Conservation (phyloP, 352 stramenopile genomes). For the Phytophthora sojae region DNA sequence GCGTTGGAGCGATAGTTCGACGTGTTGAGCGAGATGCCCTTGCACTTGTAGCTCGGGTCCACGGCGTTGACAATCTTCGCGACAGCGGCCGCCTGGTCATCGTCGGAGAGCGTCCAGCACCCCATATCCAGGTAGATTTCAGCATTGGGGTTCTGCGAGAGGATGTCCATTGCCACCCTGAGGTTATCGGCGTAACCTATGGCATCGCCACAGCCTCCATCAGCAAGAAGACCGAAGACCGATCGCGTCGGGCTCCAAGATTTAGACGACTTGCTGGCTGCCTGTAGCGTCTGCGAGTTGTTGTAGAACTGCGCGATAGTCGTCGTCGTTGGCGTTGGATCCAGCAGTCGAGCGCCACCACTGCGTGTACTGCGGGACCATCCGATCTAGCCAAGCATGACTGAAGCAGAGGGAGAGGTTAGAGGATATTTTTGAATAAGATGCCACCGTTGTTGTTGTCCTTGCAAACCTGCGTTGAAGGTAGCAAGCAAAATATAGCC, state of each 20-base stretch:
- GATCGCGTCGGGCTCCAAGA: constrained; percentile 69
- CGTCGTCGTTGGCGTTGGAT: constrained; percentile 39
- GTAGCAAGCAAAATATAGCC: neutral
- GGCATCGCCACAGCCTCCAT: constrained; percentile 43
- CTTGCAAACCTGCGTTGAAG: neutral
- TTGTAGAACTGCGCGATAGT: constrained; percentile 55
- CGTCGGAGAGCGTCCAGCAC: constrained; percentile 56
- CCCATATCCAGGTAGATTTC: constrained; percentile 70
- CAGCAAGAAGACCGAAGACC: constrained; percentile 53
- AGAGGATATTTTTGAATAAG: constrained; percentile 1
- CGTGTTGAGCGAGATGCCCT: constrained; percentile 66
- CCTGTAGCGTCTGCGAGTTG: constrained; percentile 38
- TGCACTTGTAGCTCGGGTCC: constrained; percentile 27
- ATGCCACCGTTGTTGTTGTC: neutral
- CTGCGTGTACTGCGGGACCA: neutral
- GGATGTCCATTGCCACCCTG: constrained; percentile 47
- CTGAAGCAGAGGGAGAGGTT: too few species aligned
- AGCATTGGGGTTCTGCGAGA: constrained; percentile 59
- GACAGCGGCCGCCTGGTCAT: constrained; percentile 33
- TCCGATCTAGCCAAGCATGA: neutral
- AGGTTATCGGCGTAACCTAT: constrained; percentile 61
- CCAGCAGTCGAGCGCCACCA: constrained; percentile 31
- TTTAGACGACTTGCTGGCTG: constrained; percentile 53
- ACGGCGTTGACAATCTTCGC: constrained; percentile 45
- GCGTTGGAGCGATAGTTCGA: constrained; percentile 56